These are phyloP conservation scores for Mortierella claussenii DNA, from an alignment of 192 early-diverging fungal genomes.

Conservation along the genomic window DNA sequence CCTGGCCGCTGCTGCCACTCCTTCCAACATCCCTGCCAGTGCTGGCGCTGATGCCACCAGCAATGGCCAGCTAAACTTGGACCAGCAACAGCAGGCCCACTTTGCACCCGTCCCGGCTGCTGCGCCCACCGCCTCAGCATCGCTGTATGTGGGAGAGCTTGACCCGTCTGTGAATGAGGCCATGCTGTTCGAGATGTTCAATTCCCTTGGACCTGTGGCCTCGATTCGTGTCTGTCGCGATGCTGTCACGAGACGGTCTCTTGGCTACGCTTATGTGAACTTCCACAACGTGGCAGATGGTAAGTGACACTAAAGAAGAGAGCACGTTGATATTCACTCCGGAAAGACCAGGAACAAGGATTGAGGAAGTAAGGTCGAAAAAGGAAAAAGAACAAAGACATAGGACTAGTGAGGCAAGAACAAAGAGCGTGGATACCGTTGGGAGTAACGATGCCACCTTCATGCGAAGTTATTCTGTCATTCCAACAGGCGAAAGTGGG, in stretches of 20 bases:
- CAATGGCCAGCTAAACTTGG: conserved; percentile 52
- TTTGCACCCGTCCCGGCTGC: conserved; percentile 45
- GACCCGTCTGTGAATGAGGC: conserved; percentile 97
- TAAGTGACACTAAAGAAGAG: no score
- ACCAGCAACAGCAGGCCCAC: conserved; percentile 62
- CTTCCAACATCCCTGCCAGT: conserved; percentile 21
- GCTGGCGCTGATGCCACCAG: conserved; percentile 44
- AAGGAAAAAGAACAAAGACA: no score
- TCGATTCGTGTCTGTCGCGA: conserved; percentile 98
- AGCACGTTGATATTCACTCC: no score
- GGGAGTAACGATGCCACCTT: no score
- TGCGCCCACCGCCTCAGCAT: conserved; percentile 70
- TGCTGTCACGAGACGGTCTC: conserved; percentile 92
- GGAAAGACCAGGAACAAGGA: no score
- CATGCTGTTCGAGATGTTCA: conserved; percentile 97
- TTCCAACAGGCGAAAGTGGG: no score
- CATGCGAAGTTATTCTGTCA: no score
- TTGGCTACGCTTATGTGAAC: conserved; percentile 99
- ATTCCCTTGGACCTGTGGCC: conserved; percentile 92
- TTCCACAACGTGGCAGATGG: conserved; percentile 90
- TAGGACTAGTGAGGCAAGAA: no score
- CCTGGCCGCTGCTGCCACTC: conserved; percentile 52
- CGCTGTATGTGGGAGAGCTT: conserved; percentile 97
- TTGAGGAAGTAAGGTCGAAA: no score
- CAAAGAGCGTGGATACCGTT: no score